Evolutionary conservation across 768 basidiomycete genomes (phyloP), one percentile per base, ranked within the genome.

Genomic region (button mushroom (Agaricus bisporus)): DNA sequence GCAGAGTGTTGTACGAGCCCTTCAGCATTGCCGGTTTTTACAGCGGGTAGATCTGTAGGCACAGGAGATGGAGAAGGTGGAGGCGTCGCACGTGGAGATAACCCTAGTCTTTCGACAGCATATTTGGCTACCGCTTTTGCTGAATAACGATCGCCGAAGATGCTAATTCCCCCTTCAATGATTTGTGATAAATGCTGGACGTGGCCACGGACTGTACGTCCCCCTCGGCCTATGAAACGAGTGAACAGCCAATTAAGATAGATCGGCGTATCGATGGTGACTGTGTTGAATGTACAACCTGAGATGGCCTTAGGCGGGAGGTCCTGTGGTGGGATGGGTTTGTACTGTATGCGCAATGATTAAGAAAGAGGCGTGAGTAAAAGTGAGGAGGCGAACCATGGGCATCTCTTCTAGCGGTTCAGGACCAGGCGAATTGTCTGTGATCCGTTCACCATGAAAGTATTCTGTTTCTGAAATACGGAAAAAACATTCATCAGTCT

Each of bases 121-220:
- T 54, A 54, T 42, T 42, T 54, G 10, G 53, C 53, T 17, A 54
- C 46, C 7, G 53, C 44, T 9, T 47, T 37, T n/a, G 43, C 41
- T n/a, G 46, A 39, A 37, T 54, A 54, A 6, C 41, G 38, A 1
- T 60, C 63, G 0, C 66, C 53, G 56, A 76, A 76, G 22, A 73
- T 54, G n/a, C 62, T 54, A 5, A 70, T 67, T 7, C 82, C 82
- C 17, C 84, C 84, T 59, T 85, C 80, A n/a, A 86, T 63, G 17
- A 90, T 72, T 62, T 90, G 83, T 29, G 74, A 69, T 56, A 92
- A 77, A 56, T 91, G 88, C 57, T 85, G 84, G 2, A 91, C 69
- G 8, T 76, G 68, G 3, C 73, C 77, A 1, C 83, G 85, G 5
- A 83, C 69, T 43, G 80, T 71, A 2, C 68, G 67, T 0, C 91